Conservation (phyloP, 2,329 filamentous ascomycete genomes). For the Fusarium goolgardi region DNA sequence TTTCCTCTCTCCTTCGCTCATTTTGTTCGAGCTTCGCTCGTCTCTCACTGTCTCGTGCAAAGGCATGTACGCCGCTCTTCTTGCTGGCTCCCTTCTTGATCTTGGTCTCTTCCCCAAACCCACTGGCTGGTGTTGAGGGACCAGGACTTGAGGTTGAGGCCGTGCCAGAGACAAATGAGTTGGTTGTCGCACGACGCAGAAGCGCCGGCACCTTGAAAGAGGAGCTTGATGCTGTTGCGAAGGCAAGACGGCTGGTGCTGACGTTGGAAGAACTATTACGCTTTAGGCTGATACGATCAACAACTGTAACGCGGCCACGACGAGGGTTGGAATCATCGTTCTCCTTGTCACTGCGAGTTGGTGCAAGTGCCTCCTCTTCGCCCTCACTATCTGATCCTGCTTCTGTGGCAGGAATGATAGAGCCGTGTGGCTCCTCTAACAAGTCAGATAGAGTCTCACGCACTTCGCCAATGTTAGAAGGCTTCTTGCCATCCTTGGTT, state of each 20-base stretch:
- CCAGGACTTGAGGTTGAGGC: conserved; percentile 51
- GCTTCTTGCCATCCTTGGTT: conserved; percentile 72
- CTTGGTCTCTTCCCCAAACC: conserved; percentile 63
- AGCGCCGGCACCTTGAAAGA: conserved; percentile 77
- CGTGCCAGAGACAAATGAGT: conserved; percentile 61
- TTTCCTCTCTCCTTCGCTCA: conserved; percentile 69
- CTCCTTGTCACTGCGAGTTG: conserved; percentile 61
- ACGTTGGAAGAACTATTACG: conserved; percentile 60
- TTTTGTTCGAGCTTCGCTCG: conserved; percentile 65
- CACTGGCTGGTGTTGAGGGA: conserved; percentile 51
- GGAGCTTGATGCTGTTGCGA: conserved; percentile 58
- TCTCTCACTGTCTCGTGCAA: conserved; percentile 69
- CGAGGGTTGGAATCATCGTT: conserved; percentile 56
- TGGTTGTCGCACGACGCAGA: conserved; percentile 78
- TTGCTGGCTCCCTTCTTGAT: conserved; percentile 71
- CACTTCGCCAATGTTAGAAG: conserved; percentile 81
- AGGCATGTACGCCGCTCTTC: conserved; percentile 70
- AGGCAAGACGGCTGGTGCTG: conserved; percentile 63
- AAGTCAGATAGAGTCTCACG: conserved; percentile 85
- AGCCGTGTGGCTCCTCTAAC: conserved; percentile 73
- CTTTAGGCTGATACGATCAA: conserved; percentile 80
- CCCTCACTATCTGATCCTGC: conserved; percentile 56
- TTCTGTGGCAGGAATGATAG: conserved; percentile 61
- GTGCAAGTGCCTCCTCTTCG: conserved; percentile 47
- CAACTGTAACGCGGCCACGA: conserved; percentile 60